Percentiles rank a stretch among this genome's conserved stretches.
Evolutionary conservation across 441 rosid genomes (phyloP).

Genomic region (Hura crepitans): DNA sequence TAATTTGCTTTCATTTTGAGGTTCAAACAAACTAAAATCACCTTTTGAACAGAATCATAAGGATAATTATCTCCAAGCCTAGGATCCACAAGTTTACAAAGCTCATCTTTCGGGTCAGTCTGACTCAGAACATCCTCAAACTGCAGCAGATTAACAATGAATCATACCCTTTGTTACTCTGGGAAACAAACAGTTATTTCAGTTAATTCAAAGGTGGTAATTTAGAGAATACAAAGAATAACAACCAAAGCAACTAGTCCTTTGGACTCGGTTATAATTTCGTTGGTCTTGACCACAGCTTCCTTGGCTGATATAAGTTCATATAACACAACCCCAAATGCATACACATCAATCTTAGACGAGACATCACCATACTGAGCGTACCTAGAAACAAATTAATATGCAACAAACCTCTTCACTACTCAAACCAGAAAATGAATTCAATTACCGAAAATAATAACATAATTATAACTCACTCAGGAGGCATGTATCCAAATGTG

Average conservation of each 20-base stretch:
- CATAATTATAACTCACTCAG: constrained; percentile 48
- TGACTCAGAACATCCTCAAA: constrained; percentile 64
- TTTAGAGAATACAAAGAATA: no score
- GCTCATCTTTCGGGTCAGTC: constrained; percentile 52
- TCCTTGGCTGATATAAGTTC: constrained; percentile 84
- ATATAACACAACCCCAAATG: constrained; percentile 88
- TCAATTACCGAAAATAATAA: no score
- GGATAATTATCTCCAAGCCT: constrained; percentile 73
- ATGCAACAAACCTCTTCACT: no score
- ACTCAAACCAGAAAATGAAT: no score
- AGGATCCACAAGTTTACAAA: constrained; percentile 58
- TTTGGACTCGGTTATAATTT: constrained; percentile 43
- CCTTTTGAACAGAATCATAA: constrained; percentile 66
- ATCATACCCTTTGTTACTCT: background rate
- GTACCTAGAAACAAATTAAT: constrained; percentile 47
- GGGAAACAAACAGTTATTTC: no score
- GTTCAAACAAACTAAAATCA: constrained; percentile 21
- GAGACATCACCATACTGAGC: constrained; percentile 79
- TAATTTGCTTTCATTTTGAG: background rate
- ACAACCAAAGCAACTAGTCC: constrained; percentile 76
- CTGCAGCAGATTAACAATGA: constrained; percentile 31
- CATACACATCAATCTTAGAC: constrained; percentile 78
- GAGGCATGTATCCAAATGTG: constrained; percentile 95
- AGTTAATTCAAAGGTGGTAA: no score
- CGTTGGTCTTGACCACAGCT: constrained; percentile 59